Evolutionary conservation across 768 basidiomycete species (phyloP).

Genomic region (Sistotremastrum niveocremeum): DNA sequence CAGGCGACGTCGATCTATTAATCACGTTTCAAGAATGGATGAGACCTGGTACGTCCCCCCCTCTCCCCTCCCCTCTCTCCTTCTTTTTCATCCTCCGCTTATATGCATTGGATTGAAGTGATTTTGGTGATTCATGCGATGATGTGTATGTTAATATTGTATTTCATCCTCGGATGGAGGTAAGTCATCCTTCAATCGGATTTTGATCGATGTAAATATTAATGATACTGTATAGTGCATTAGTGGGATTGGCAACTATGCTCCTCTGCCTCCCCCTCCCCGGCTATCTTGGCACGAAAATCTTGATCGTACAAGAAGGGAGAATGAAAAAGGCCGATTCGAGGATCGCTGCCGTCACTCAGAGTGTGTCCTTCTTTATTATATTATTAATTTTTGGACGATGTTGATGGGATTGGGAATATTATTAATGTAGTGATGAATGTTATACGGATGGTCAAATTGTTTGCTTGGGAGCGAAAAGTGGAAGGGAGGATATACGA

Average conservation of each 20-base stretch:
- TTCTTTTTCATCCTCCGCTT: no score
- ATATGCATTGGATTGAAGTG: conserved; percentile 3
- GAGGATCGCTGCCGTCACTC: conserved; percentile 31
- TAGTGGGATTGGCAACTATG: conserved; percentile 28
- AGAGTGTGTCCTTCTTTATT: conserved; percentile 26
- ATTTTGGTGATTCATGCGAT: conserved; percentile 24
- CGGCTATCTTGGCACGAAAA: conserved; percentile 22
- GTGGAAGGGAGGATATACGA: conserved; percentile 37
- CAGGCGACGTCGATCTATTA: conserved; percentile 34
- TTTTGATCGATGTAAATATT: not conserved
- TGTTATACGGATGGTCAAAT: conserved; percentile 35
- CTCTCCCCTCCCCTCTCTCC: no score
- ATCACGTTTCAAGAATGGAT: conserved; percentile 12
- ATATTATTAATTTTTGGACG: no score
- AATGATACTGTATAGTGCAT: conserved; percentile 16
- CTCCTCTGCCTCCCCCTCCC: conserved; percentile 29
- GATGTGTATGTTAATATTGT: conserved; percentile 28
- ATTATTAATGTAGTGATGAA: conserved; percentile 26
- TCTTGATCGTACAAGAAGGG: conserved; percentile 22
- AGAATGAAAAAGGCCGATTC: conserved; percentile 32
- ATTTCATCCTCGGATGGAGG: conserved; percentile 39
- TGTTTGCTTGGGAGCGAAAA: conserved; percentile 31
- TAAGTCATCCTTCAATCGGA: conserved; percentile 8
- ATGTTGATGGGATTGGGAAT: no score
- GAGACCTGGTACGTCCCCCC: conserved; percentile 8